Evolutionary conservation across 1,139 yeast species (phyloP).

Genomic region (Casaregolazyma lundiana): DNA sequence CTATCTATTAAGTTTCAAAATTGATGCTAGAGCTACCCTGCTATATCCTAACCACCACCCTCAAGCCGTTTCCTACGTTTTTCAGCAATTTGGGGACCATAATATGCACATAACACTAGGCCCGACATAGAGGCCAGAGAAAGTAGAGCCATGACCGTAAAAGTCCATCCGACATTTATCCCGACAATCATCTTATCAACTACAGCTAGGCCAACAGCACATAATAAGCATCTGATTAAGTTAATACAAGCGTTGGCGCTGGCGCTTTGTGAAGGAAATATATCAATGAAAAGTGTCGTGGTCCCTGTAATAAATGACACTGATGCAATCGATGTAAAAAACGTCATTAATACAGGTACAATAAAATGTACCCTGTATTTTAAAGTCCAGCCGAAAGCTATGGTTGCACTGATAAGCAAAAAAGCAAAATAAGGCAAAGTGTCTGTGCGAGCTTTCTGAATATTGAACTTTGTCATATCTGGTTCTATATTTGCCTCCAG

Average conservation of each 20-base stretch:
- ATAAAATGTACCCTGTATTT: conserved; percentile 46
- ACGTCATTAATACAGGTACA: conserved; percentile 53
- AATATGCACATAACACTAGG: conserved; percentile 6
- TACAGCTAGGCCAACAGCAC: conserved; percentile 62
- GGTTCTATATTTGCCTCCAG: conserved; percentile 37
- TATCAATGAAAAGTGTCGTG: conserved; percentile 55
- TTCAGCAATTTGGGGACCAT: not conserved
- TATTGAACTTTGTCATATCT: conserved; percentile 38
- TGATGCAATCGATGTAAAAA: conserved; percentile 44
- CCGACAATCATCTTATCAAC: conserved; percentile 50
- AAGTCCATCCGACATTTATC: conserved; percentile 61
- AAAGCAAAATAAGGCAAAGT: conserved; percentile 33
- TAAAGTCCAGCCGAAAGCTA: conserved; percentile 70
- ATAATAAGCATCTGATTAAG: conserved; percentile 53
- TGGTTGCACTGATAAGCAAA: conserved; percentile 34
- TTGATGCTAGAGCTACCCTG: too few species aligned
- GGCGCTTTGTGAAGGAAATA: conserved; percentile 56
- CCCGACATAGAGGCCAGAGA: conserved; percentile 18
- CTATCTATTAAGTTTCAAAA: too few species aligned
- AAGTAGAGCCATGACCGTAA: conserved; percentile 50
- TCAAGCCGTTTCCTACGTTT: not conserved
- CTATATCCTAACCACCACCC: not conserved
- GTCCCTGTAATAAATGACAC: conserved; percentile 49
- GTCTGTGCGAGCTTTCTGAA: conserved; percentile 46
- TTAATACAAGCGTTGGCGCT: conserved; percentile 60